Percentiles rank a stretch among this genome's conserved stretches.
phyloP scores from a whole-genome alignment of 208 protist species.

The Trypanosoma scelopori region DNA sequence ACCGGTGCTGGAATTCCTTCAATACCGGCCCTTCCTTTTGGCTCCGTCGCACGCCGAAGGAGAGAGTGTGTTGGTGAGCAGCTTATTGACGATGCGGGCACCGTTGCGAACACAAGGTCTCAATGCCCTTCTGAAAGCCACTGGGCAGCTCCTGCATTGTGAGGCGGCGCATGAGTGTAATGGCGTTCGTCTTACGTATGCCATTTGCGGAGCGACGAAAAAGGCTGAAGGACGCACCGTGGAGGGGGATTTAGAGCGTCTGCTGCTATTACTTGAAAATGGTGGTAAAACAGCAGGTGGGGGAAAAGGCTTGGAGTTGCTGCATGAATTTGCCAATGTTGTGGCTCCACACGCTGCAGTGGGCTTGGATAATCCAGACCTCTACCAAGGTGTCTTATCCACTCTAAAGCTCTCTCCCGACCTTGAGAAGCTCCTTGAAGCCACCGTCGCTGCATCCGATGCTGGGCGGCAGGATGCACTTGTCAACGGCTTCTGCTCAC shows the following conservation, averaged over 20 bases:
- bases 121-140: conserved; percentile 9
- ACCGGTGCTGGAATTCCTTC: conserved; percentile 23
- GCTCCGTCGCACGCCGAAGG: not conserved
- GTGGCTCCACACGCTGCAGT: not conserved
- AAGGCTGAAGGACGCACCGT: conserved; percentile 8
- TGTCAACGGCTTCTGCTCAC: conserved; percentile 14
- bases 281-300: not conserved
- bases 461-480: not conserved
- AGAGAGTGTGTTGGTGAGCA: conserved; percentile 9
- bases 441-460: not conserved
- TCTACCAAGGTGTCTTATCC: conserved; percentile 11
- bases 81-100: conserved; percentile 10
- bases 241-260: conserved; percentile 22
- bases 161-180: conserved; percentile 10
- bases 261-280: not conserved
- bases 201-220: conserved; percentile 5
- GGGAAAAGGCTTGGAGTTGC: conserved; percentile 2
- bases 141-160: conserved; percentile 8
- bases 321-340: conserved; percentile 21
- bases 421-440: conserved; percentile 10
- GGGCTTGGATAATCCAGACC: conserved; percentile 6
- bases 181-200: conserved; percentile 18
- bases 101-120: conserved; percentile 1
- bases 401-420: conserved; percentile 12
- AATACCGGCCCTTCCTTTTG: conserved; percentile 20